Evolutionary conservation across 177 flowering plant genomes (phyloP), one percentile per base, ranked within the genome.

Genomic region (Tripterygium wilfordii): DNA sequence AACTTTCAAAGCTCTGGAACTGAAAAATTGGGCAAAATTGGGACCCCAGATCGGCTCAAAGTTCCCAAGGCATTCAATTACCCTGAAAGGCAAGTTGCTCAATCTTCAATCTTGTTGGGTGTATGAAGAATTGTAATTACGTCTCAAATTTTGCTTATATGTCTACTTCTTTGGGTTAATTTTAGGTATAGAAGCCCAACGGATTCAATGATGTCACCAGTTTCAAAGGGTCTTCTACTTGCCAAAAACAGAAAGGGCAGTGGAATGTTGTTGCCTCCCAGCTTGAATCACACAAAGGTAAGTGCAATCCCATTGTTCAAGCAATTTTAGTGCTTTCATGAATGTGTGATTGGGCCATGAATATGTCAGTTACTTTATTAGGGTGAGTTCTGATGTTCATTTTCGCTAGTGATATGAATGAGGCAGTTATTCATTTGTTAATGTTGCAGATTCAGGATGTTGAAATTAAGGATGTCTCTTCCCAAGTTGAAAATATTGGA

Each of bases 171-270:
- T 13, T 43, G 10, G 21, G 25, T 7, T 30, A 28, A 18, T 61
- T 43, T 0, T 4, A 84, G 88, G 74, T 85, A 82, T 38, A 78
- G 50, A 45, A 87, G 91, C 54, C 89, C 92, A 31, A 86, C 96
- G 25, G 96, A 86, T 74, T 57, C 58, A 8, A 72, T 86, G 72
- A 54, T 87, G 65, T 87, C 89, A 3, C 96, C 89, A 13, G 60
- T 86, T 19, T 69, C 88, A 0, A 87, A 66, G 67, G 84, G 83
- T 16, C 62, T 87, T 43, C n/a, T n/a, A n/a, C 79, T 81, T 29
- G 89, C 88, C 3, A 68, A 83, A 68, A 60, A 51, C 53, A 68
- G 70, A 52, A 79, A 69, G 55, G 45, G 61, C 1, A 61, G 56
- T 4, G 64, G 57, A 0, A 27, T 40, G 2, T 57, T 70, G 24